These are phyloP conservation scores for Lasiosphaeriaceae sp. DNA, from an alignment of 495 filamentous ascomycete species.

Conservation along the genomic window DNA sequence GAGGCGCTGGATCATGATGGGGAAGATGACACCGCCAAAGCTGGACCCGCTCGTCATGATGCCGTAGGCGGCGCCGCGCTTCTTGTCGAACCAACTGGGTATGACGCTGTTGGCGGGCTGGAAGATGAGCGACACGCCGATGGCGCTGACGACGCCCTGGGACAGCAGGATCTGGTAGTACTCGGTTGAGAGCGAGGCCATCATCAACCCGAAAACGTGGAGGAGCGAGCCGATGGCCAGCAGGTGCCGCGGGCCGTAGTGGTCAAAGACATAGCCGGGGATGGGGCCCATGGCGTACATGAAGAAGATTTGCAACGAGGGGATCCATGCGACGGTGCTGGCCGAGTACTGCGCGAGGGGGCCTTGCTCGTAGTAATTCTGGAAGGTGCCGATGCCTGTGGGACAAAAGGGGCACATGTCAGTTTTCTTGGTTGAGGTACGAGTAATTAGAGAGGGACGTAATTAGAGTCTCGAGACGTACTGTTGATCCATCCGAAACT, in stretches of 20 bases:
- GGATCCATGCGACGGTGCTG: slow-evolving; percentile 57
- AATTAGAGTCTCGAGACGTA: too few species aligned
- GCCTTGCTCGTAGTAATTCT: slow-evolving; percentile 50
- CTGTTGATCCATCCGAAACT: slow-evolving; percentile 63
- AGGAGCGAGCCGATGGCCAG: slow-evolving; percentile 56
- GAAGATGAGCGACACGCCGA: slow-evolving; percentile 61
- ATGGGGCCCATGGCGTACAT: slow-evolving; percentile 35
- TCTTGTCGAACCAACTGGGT: slow-evolving; percentile 64
- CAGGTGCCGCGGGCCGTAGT: slow-evolving; percentile 60
- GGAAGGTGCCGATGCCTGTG: slow-evolving; percentile 55
- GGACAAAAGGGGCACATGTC: too few species aligned
- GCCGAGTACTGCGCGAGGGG: slow-evolving; percentile 46
- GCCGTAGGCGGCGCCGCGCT: slow-evolving; percentile 64
- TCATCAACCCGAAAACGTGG: slow-evolving; percentile 70
- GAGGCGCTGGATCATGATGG: slow-evolving; percentile 66
- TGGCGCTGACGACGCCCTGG: slow-evolving; percentile 51
- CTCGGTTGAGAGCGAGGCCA: slow-evolving; percentile 58
- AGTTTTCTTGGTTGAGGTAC: too few species aligned
- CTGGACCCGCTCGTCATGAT: slow-evolving; percentile 64
- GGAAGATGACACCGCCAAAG: slow-evolving; percentile 64
- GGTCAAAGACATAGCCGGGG: slow-evolving; percentile 61
- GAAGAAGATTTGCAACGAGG: slow-evolving; percentile 37
- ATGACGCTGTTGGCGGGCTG: slow-evolving; percentile 58
- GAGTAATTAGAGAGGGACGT: too few species aligned
- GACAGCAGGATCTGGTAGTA: slow-evolving; percentile 64